Conservation (phyloP, 768 basidiomycete species). For the Melanogaster broomeanus region DNA sequence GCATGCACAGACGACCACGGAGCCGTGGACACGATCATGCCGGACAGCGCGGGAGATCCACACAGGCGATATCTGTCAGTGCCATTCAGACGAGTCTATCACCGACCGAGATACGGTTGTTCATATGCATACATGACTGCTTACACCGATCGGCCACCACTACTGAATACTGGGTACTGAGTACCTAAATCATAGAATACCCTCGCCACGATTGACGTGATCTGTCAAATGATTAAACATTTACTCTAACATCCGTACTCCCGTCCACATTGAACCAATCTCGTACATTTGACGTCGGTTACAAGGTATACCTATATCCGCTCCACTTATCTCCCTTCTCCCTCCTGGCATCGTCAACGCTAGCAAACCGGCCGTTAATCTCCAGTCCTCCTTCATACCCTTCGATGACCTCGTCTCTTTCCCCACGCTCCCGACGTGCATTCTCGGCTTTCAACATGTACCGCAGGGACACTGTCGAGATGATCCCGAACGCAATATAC, state of each 20-base stretch:
- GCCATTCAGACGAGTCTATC: too few species aligned
- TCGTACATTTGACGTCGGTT: conserved; percentile 20
- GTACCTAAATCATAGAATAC: neutral
- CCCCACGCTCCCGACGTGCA: conserved; percentile 62
- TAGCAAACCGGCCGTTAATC: conserved; percentile 59
- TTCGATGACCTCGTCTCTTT: conserved; percentile 65
- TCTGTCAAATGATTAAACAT: neutral
- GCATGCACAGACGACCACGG: too few species aligned
- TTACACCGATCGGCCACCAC: too few species aligned
- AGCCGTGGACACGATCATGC: too few species aligned
- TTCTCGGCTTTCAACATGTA: conserved; percentile 59
- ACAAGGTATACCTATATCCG: conserved; percentile 70
- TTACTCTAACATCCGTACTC: too few species aligned
- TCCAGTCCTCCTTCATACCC: conserved; percentile 36
- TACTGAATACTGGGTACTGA: too few species aligned
- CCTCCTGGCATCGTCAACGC: conserved; percentile 62
- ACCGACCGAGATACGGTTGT: too few species aligned
- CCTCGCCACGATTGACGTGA: neutral
- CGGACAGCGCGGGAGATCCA: too few species aligned
- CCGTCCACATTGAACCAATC: too few species aligned
- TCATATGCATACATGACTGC: too few species aligned
- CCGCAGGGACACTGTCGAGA: conserved; percentile 44
- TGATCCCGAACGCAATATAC: conserved; percentile 68
- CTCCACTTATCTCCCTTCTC: conserved; percentile 78
- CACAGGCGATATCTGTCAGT: too few species aligned